Percentiles rank a stretch among this genome's conserved stretches.
Conservation (phyloP, 768 basidiomycete species). For the Dioszegia aurantiaca region DNA sequence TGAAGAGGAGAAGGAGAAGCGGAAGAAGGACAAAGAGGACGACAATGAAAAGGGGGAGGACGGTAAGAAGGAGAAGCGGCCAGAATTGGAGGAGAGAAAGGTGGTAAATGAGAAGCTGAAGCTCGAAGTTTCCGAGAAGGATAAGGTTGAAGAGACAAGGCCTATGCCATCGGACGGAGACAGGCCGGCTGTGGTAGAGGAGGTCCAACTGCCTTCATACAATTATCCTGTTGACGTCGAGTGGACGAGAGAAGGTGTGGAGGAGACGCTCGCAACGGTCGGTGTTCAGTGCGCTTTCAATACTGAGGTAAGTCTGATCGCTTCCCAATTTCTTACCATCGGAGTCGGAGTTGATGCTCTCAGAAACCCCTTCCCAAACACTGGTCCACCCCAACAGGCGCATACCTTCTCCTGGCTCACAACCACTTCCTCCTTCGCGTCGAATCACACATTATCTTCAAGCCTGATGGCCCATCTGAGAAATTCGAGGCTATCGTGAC, state of each 20-base stretch:
- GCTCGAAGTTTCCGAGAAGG: too few relatives aligned
- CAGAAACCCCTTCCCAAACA: conserved; percentile 34
- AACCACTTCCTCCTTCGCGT: conserved; percentile 36
- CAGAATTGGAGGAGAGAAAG: conserved; percentile 1
- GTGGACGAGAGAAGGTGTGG: conserved; percentile 30
- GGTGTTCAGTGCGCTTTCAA: conserved; percentile 43
- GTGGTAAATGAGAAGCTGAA: too few relatives aligned
- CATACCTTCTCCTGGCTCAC: conserved; percentile 32
- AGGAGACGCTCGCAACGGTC: conserved; percentile 34
- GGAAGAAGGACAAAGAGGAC: conserved; percentile 15
- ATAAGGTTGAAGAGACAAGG: neutral
- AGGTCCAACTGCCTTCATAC: conserved; percentile 5
- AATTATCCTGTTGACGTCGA: neutral
- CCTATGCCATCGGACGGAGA: neutral
- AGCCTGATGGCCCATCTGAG: conserved; percentile 25
- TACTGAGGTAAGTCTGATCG: conserved; percentile 26
- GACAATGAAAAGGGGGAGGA: conserved; percentile 5
- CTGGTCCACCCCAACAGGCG: conserved; percentile 19
- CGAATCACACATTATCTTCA: conserved; percentile 28
- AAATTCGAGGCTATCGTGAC: conserved; percentile 40
- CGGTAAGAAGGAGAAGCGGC: conserved; percentile 6
- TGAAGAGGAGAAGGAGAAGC: conserved; percentile 7
- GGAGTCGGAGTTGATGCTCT: neutral
- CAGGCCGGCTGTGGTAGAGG: conserved; percentile 11
- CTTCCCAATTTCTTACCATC: neutral